Conservation (phyloP, 169 alveolate species). For the Eimeria sp. region DNA sequence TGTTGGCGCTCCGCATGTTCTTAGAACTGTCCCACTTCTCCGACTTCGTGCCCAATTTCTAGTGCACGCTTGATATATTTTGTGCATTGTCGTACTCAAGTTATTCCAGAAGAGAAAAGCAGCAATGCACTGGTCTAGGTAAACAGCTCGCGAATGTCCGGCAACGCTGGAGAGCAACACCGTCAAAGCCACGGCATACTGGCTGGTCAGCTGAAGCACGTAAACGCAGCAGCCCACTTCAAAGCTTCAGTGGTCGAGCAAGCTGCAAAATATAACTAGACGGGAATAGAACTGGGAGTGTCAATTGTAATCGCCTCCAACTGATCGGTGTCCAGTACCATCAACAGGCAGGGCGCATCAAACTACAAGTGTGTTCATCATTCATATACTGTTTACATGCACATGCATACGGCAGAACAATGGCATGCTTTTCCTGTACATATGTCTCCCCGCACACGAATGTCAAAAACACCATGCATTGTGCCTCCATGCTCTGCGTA, state of each 20-base stretch:
- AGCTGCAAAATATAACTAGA: not conserved
- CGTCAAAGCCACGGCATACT: constrained; percentile 68
- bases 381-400: too few species aligned
- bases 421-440: too few species aligned
- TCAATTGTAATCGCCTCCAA: not conserved
- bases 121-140: constrained; percentile 46
- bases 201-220: constrained; percentile 64
- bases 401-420: too few species aligned
- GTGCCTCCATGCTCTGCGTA: too few species aligned
- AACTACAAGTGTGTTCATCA: too few species aligned
- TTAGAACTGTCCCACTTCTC: too few species aligned
- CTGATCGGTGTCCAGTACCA: too few species aligned
- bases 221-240: not conserved
- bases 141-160: constrained; percentile 71
- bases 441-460: too few species aligned
- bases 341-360: too few species aligned
- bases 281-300: not conserved
- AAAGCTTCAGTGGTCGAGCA: not conserved
- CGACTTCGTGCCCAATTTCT: not conserved
- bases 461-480: too few species aligned
- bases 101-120: constrained; percentile 76
- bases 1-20: too few species aligned
- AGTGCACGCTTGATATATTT: not conserved
- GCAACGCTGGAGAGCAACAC: constrained; percentile 70
- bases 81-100: constrained; percentile 1